Evolutionary conservation across 495 filamentous ascomycete genomes (phyloP), one percentile per base, ranked within the genome.

Genomic region (Xylaria flabelliformis): DNA sequence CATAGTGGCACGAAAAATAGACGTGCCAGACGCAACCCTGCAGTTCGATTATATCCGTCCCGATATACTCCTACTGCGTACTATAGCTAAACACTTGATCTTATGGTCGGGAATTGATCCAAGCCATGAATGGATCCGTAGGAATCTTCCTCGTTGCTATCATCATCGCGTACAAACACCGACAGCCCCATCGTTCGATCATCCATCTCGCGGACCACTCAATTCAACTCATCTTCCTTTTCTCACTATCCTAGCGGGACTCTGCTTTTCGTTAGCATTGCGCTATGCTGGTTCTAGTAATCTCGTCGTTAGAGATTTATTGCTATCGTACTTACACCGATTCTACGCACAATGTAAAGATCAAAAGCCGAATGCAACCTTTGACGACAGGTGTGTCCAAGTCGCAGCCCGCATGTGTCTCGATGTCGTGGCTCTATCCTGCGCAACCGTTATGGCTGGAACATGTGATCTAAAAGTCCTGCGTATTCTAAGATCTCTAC

Each of bases 1-100:
- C 67, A 89, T 90, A n/a, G 84, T 99, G 59, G 97, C 96, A 4
- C 88, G 90, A 67, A 98, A 97, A 83, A 91, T 99, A 48, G 94
- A 98, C 78, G 90, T 98, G 1, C 96, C 97, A 6, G 92, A 97
- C 74, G 94, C 95, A 0, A 83, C 91, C 19, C 86, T 95, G 68
- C 93, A 97, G 64, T 97, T 97, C 78, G 97, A 98, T 77, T 97
- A 98, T 78, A 90, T 98, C 29, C 90, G 96, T 17, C 95, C 96
- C 1, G 96, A 99, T 81, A 90, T 97, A 34, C 91, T 98, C 77
- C 88, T 99, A 4, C 84, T 99, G 17, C 90, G 96, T 17, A 97
- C 95, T 0, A 84, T 98, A 56, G 92, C 96, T n/a, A 91, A 90
- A 77, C 92, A 97, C 79, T 76, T 99, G 58, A 98, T 99, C 75